Evolutionary conservation across 1,284 basidiomycete species (phyloP).

Genomic region (Singerocomus inundabilis): DNA sequence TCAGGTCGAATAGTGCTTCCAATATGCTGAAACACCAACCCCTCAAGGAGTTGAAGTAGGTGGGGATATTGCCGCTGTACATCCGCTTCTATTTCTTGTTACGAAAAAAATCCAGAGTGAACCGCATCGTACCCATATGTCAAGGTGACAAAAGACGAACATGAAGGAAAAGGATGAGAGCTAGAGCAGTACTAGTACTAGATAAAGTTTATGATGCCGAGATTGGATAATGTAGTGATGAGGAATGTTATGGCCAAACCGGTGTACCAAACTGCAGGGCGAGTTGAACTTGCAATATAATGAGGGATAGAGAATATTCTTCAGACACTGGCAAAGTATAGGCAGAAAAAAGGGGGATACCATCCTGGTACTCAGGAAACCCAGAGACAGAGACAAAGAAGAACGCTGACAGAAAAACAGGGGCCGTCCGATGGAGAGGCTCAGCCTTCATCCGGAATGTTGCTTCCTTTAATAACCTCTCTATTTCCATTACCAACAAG

Average conservation of each 20-base stretch:
- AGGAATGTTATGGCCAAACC: constrained; percentile 9
- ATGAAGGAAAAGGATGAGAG: neutral
- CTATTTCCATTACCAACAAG: constrained; percentile 8
- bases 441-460: constrained; percentile 32
- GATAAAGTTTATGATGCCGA: constrained; percentile 28
- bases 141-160: constrained; percentile 10
- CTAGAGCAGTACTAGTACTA: constrained; percentile 20
- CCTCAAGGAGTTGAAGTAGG: neutral
- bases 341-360: neutral
- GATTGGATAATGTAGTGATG: constrained; percentile 29
- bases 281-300: constrained; percentile 7
- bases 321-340: constrained; percentile 11
- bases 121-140: constrained; percentile 14
- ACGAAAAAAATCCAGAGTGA: constrained; percentile 17
- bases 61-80: neutral
- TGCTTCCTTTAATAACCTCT: constrained; percentile 17
- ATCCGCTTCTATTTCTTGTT: constrained; percentile 7
- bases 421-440: constrained; percentile 22
- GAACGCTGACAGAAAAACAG: neutral
- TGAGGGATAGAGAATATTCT: constrained; percentile 16
- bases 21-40: neutral
- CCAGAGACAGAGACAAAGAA: neutral
- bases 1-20: too few relatives aligned
- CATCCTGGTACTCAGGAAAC: constrained; percentile 1
- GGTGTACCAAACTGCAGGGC: constrained; percentile 20